A percentile compares a stretch with the other conserved stretches of the same genome.
These are phyloP conservation scores for Moringa oleifera DNA, from an alignment of 345 rosid genomes.

Conservation along the genomic window DNA sequence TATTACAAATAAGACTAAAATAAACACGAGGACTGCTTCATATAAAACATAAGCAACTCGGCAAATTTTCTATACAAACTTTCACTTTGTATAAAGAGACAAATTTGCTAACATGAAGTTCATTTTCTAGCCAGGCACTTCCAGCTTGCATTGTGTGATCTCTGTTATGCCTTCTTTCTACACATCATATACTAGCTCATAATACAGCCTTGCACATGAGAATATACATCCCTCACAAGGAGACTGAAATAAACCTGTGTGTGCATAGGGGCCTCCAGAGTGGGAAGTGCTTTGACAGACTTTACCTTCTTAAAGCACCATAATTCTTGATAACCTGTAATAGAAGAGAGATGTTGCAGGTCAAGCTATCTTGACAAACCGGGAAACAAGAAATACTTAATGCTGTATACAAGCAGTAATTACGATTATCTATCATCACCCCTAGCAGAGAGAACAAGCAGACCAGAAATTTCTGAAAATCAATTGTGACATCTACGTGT, in stretches of 20 bases:
- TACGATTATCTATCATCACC: no score
- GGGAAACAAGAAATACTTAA: background rate
- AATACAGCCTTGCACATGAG: background rate
- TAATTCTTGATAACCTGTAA: conserved; percentile 74
- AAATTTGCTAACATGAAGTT: background rate
- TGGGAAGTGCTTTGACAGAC: background rate
- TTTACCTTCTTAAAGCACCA: conserved; percentile 78
- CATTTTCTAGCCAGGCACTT: background rate
- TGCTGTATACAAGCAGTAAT: no score
- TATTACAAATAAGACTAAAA: no score
- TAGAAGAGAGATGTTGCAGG: background rate
- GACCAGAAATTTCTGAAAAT: no score
- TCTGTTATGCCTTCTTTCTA: background rate
- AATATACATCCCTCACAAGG: background rate
- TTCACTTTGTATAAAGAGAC: background rate
- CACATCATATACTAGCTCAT: background rate
- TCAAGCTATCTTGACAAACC: background rate
- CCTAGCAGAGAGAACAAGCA: background rate
- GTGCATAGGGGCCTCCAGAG: no score
- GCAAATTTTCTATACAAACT: background rate
- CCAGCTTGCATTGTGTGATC: background rate
- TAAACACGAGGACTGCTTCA: background rate
- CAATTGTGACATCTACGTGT: no score
- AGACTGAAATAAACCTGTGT: background rate
- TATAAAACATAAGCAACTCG: no score